phyloP scores from a whole-genome alignment of 176 grass and related monocot genomes.

The Leersia perrieri region DNA sequence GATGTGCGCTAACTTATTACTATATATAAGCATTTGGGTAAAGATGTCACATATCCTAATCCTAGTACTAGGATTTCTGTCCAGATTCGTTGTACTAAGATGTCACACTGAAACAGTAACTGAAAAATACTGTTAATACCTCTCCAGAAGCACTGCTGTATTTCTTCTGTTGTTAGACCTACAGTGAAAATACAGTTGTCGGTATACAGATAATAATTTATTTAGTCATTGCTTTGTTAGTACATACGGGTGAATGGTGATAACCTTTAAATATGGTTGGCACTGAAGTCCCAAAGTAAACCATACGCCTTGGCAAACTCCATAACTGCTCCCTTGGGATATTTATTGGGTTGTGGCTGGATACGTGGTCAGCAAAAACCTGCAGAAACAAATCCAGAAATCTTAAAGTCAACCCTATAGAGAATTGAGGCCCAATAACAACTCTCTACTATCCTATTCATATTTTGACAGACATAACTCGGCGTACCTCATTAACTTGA shows the following conservation, averaged over 20 bases:
- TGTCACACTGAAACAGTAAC: constrained; percentile 9
- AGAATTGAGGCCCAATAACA: constrained; percentile 1
- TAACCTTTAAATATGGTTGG: constrained; percentile 83
- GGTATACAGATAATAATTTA: constrained; percentile 22
- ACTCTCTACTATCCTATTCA: constrained; percentile 17
- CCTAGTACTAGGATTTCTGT: too few species aligned
- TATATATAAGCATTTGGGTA: too few species aligned
- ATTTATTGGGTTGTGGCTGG: constrained; percentile 65
- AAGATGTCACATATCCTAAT: too few species aligned
- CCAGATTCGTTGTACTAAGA: too few species aligned
- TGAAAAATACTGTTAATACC: constrained; percentile 48
- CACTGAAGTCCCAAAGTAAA: constrained; percentile 87
- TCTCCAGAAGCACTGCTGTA: constrained; percentile 98
- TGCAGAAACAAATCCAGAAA: constrained; percentile 38
- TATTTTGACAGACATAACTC: background rate
- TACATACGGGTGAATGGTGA: constrained; percentile 22
- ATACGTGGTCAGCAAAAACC: constrained; percentile 93
- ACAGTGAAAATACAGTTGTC: constrained; percentile 36
- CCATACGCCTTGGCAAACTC: constrained; percentile 70
- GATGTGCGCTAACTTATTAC: background rate
- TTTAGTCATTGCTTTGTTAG: constrained; percentile 9
- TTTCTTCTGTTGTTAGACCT: constrained; percentile 86
- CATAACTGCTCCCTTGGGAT: constrained; percentile 68
- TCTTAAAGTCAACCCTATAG: constrained; percentile 24
- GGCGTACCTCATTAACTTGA: constrained; percentile 92